Conservation (phyloP, 805 yeast species). For the Candida nonsorbophila region DNA sequence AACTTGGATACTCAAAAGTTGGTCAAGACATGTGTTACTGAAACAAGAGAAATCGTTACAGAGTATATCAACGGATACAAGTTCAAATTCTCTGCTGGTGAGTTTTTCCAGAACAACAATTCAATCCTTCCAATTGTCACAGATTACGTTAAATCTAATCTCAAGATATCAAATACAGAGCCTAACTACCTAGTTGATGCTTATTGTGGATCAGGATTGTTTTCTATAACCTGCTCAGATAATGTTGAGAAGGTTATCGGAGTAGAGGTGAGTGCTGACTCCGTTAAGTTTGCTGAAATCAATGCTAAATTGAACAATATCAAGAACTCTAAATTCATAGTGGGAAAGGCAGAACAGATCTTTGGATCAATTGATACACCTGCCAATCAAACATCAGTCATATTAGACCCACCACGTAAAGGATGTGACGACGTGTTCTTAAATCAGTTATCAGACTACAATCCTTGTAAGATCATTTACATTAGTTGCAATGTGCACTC, state of each 20-base stretch:
- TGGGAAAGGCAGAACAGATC: constrained; percentile 88
- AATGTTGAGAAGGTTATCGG: constrained; percentile 86
- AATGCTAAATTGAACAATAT: constrained; percentile 77
- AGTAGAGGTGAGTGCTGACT: constrained; percentile 88
- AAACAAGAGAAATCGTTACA: constrained; percentile 70
- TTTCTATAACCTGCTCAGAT: constrained; percentile 78
- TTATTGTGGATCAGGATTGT: constrained; percentile 93
- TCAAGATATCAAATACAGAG: constrained; percentile 32
- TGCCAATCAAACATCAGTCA: constrained; percentile 72
- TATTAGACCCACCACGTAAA: constrained; percentile 95
- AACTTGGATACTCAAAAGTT: constrained; percentile 23
- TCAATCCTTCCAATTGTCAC: constrained; percentile 84
- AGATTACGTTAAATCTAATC: constrained; percentile 68
- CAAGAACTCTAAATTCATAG: constrained; percentile 74
- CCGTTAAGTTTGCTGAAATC: constrained; percentile 78
- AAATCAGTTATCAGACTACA: constrained; percentile 76
- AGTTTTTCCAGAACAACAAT: constrained; percentile 94
- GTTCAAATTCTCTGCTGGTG: constrained; percentile 90
- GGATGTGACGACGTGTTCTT: constrained; percentile 90
- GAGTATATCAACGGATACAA: constrained; percentile 71
- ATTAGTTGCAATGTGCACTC: constrained; percentile 97
- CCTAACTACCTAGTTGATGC: constrained; percentile 80
- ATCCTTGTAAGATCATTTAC: constrained; percentile 86
- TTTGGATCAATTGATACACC: constrained; percentile 78
- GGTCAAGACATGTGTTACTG: constrained; percentile 71